These are phyloP conservation scores for Ustilago bromivora DNA, from an alignment of 1,284 basidiomycete species.

Conservation along the genomic window DNA sequence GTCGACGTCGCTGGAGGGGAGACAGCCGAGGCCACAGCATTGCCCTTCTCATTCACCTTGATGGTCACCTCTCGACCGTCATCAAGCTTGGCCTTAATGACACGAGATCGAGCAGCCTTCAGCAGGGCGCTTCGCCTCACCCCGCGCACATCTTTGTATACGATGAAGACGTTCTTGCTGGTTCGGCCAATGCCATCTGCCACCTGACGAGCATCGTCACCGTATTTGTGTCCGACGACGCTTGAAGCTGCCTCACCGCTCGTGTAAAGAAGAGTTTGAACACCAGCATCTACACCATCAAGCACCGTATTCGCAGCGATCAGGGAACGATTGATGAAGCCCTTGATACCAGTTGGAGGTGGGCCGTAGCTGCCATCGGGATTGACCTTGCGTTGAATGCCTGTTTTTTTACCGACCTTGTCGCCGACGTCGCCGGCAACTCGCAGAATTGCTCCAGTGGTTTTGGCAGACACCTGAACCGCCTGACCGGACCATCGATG, in stretches of 20 bases:
- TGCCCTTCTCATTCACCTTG: conserved; percentile 40
- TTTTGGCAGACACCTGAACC: conserved; percentile 55
- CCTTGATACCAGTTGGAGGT: conserved; percentile 62
- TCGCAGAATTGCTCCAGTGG: conserved; percentile 61
- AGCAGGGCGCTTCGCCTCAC: conserved; percentile 64
- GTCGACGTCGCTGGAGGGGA: conserved; percentile 9
- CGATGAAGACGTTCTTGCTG: conserved; percentile 62
- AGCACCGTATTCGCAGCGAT: conserved; percentile 67
- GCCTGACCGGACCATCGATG: conserved; percentile 48
- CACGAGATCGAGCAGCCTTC: conserved; percentile 60
- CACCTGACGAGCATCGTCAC: conserved; percentile 64
- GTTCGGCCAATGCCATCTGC: conserved; percentile 59
- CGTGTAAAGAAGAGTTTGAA: conserved; percentile 57
- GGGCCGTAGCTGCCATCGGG: conserved; percentile 41
- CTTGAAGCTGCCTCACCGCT: conserved; percentile 61
- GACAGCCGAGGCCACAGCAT: conserved; percentile 28
- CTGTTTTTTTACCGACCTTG: conserved; percentile 65
- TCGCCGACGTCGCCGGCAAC: conserved; percentile 66
- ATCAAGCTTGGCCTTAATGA: conserved; percentile 39
- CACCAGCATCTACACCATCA: conserved; percentile 68
- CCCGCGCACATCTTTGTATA: conserved; percentile 68
- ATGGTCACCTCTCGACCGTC: conserved; percentile 42
- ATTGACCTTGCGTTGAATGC: conserved; percentile 63
- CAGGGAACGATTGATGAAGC: conserved; percentile 66
- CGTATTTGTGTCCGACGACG: conserved; percentile 69